phyloP scores from a whole-genome alignment of 1,284 basidiomycete species.

The Malassezia restricta region DNA sequence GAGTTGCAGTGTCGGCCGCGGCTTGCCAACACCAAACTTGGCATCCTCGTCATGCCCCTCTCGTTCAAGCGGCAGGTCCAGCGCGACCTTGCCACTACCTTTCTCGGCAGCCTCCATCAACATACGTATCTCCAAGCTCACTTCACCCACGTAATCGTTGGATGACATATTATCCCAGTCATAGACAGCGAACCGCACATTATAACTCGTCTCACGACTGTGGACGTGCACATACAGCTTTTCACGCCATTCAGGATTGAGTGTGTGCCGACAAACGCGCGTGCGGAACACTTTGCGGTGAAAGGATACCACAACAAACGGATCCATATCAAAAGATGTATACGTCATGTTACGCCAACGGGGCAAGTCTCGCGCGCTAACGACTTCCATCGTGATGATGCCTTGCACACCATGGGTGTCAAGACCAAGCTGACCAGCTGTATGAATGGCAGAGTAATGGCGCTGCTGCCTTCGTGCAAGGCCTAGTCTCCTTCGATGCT shows the following conservation, averaged over 20 bases:
- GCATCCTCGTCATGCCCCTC: slow-evolving; percentile 23
- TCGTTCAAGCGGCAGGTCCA: slow-evolving; percentile 24
- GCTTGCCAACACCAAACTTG: slow-evolving; percentile 21
- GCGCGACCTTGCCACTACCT: slow-evolving; percentile 18
- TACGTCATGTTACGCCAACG: slow-evolving; percentile 58
- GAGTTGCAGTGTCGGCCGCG: slow-evolving; percentile 27
- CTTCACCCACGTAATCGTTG: slow-evolving; percentile 38
- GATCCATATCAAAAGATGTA: slow-evolving; percentile 90
- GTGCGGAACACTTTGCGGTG: slow-evolving; percentile 94
- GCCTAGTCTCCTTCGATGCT: neutral
- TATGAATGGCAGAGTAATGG: neutral
- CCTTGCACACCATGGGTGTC: slow-evolving; percentile 66
- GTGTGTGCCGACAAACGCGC: slow-evolving; percentile 51
- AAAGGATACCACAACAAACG: slow-evolving; percentile 87
- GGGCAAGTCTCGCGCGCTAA: slow-evolving; percentile 68
- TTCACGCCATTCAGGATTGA: slow-evolving; percentile 88
- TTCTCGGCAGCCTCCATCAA: slow-evolving; percentile 19
- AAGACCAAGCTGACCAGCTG: slow-evolving; percentile 18
- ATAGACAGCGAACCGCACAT: slow-evolving; percentile 33
- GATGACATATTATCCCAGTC: slow-evolving; percentile 43
- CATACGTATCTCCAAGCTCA: slow-evolving; percentile 22
- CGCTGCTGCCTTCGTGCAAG: neutral
- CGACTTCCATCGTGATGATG: slow-evolving; percentile 72
- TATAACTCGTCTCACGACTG: slow-evolving; percentile 59
- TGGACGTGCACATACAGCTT: slow-evolving; percentile 90